Conservation (phyloP, 1,139 yeast species). For the Lodderomyces parapsilosis region DNA sequence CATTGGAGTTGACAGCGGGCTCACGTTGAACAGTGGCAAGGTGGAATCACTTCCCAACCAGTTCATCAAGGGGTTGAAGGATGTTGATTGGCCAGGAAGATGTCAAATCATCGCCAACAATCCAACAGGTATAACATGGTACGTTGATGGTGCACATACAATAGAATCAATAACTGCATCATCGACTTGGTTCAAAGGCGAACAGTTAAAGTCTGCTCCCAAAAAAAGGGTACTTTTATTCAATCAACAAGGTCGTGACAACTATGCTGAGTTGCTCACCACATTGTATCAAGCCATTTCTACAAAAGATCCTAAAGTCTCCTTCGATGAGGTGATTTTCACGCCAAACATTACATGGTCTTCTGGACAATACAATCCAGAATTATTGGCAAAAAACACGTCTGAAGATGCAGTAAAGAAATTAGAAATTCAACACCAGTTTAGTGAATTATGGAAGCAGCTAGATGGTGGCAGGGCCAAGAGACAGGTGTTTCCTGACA, state of each 20-base stretch:
- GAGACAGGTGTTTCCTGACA: constrained; percentile 61
- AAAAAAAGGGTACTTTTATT: constrained; percentile 58
- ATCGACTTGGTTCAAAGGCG: constrained; percentile 67
- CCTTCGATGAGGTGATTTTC: constrained; percentile 76
- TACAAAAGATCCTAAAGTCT: constrained; percentile 21
- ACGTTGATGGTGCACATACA: constrained; percentile 95
- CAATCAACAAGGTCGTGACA: constrained; percentile 89
- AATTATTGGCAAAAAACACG: constrained; percentile 80
- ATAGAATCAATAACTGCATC: constrained; percentile 81
- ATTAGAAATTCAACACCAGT: constrained; percentile 74
- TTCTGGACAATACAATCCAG: constrained; percentile 75
- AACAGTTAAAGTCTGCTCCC: constrained; percentile 16
- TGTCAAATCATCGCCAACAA: constrained; percentile 67
- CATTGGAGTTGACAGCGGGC: constrained; percentile 38
- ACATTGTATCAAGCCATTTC: constrained; percentile 47
- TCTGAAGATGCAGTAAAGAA: constrained; percentile 75
- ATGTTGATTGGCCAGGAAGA: constrained; percentile 90
- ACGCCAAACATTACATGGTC: constrained; percentile 93
- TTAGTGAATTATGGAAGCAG: constrained; percentile 67
- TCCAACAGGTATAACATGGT: constrained; percentile 61
- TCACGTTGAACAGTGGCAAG: constrained; percentile 8
- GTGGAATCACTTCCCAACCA: constrained; percentile 49
- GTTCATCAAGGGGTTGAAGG: constrained; percentile 63
- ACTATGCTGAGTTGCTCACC: constrained; percentile 64
- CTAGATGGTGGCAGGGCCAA: constrained; percentile 39